Base-by-base conservation (phyloP, 106 monocot genomes). In the Amphibolis antarctica region DNA sequence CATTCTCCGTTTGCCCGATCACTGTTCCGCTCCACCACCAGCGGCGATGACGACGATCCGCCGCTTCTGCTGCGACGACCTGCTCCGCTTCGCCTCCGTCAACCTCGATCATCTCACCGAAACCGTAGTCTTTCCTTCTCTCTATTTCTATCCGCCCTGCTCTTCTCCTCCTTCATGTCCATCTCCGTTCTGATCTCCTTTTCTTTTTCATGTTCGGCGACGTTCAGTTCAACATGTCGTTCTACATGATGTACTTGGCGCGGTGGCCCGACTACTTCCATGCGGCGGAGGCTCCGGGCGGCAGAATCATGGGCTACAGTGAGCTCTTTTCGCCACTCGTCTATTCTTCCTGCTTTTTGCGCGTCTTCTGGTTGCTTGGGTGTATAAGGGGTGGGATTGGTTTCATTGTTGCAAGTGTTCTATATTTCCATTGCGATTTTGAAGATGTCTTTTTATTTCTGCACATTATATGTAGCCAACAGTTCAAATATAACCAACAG, bases 181-280 rank as follows among this genome's bases (percentile, higher is more conserved):
- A 10, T 49, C 47, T 27, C 24, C 18, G 28, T 51, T 17, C 28
- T 28, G 13, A n/a, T 63, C 44, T 12, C 19, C 17, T 28, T 30
- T 29, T 46, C 10, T 29, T 55, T 28, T 64, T n/a, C n/a, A n/a
- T 18, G 36, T 2, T 2, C 36, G 7, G 7, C 36, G 7, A 36
- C 42, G 24, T 11, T 44, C 83, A 96, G 96, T 98, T 91, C 82
- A 98, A 87, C 65, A 98, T 98, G 96, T 91, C 96, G 28, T 98
- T 98, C 82, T 98, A 98, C 77, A 98, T 98, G 96, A 91, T 86
- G 9, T 98, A 91, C 68, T 75, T 74, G 29, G 96, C 96, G 31
- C 86, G 96, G 9, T 98, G 96, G 96, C 96, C 96, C 10, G 96
- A 98, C 49, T 98, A 98, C 66, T 91, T 98, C 67, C 84, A 91